Evolutionary conservation across 164 flowering plant genomes (phyloP).

Genomic region (Chloranthus sessilifolius): DNA sequence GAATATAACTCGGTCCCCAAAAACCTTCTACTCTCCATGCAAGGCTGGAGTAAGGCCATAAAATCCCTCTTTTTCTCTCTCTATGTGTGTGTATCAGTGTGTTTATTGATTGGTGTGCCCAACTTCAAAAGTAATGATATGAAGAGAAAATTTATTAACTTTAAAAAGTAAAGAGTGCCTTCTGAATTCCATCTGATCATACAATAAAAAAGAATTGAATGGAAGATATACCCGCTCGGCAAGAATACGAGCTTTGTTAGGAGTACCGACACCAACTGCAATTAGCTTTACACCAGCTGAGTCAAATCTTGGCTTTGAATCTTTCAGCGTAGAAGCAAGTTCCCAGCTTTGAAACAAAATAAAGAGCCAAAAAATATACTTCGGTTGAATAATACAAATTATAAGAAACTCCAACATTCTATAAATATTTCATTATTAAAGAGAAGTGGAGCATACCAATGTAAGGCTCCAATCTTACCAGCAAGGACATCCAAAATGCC

Average conservation of each 20-base stretch:
- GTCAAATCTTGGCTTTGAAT: slow-evolving; percentile 53
- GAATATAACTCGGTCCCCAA: no score
- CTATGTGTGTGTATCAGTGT: no score
- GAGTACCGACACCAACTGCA: slow-evolving; percentile 84
- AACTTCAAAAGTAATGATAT: no score
- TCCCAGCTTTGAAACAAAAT: slow-evolving; percentile 56
- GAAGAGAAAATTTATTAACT: no score
- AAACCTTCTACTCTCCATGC: no score
- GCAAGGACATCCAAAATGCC: slow-evolving; percentile 84
- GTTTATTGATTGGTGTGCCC: no score
- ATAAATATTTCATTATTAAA: neutral
- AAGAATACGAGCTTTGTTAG: slow-evolving; percentile 71
- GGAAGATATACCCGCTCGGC: slow-evolving; percentile 81
- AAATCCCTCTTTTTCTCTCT: no score
- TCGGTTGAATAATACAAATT: neutral
- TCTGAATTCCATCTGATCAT: no score
- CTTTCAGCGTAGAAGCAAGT: slow-evolving; percentile 64
- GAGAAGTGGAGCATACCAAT: neutral
- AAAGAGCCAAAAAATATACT: neutral
- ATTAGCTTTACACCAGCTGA: slow-evolving; percentile 74
- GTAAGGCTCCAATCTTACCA: slow-evolving; percentile 35
- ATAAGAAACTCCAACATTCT: neutral
- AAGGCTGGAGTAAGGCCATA: no score
- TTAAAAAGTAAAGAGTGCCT: no score
- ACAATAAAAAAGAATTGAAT: no score